Percentiles rank a stretch among this genome's conserved stretches.
Conservation (phyloP, 2,329 filamentous ascomycete species). For the Aureobasidium pullulans region DNA sequence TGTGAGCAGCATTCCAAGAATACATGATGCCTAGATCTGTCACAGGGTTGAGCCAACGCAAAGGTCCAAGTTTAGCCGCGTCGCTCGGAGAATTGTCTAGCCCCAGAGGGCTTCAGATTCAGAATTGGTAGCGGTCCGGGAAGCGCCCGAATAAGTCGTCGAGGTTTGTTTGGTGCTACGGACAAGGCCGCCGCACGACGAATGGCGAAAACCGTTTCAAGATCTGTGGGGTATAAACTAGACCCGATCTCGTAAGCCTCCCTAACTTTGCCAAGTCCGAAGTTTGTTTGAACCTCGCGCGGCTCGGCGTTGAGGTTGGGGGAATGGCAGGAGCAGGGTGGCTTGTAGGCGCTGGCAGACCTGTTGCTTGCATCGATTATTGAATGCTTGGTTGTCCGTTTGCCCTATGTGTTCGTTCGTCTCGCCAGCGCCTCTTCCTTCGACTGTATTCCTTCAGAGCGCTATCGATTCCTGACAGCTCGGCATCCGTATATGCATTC, state of each 20-base stretch:
- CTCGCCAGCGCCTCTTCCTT: neutral
- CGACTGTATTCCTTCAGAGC: neutral
- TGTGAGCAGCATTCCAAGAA: neutral
- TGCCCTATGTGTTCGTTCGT: too few relatives aligned
- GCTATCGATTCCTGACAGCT: neutral
- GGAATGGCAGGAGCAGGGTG: neutral
- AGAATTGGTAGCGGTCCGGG: neutral
- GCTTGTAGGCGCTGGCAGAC: neutral
- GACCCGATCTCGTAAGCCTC: neutral
- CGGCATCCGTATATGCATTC: neutral
- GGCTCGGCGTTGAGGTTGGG: neutral
- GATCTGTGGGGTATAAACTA: neutral
- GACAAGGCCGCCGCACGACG: neutral
- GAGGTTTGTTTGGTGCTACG: neutral
- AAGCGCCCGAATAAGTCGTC: neutral
- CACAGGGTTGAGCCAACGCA: neutral
- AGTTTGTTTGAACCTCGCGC: slow-evolving; percentile 5
- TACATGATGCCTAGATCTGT: slow-evolving; percentile 2
- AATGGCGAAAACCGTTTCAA: neutral
- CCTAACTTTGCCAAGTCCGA: neutral
- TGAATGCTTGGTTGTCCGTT: neutral
- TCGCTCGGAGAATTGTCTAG: neutral
- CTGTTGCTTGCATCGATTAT: slow-evolving; percentile 7
- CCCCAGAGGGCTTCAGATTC: neutral
- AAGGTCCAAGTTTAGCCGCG: neutral